Conservation (phyloP, 1,284 basidiomycete species). For the Trametes pubescens region DNA sequence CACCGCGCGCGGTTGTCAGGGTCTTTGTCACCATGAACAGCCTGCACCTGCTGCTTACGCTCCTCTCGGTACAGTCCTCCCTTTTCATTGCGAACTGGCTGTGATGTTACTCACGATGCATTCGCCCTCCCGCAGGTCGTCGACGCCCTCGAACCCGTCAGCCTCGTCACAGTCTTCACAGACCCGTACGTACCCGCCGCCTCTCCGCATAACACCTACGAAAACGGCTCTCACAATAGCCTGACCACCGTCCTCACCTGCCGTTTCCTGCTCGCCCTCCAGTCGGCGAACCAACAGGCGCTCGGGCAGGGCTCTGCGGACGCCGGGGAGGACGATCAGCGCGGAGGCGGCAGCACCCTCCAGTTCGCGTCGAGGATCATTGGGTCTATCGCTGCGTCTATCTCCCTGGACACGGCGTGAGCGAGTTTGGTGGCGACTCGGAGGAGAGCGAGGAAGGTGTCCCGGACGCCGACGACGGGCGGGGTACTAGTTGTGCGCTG, state of each 20-base stretch:
- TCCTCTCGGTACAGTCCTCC: not conserved
- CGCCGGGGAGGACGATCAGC: not conserved
- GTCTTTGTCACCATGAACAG: not conserved
- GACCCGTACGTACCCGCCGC: conserved; percentile 6
- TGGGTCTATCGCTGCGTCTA: not conserved
- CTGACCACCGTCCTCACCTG: conserved; percentile 2
- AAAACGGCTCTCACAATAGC: not conserved
- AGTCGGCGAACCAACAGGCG: not conserved
- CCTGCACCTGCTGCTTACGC: not conserved
- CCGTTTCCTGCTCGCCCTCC: conserved; percentile 11
- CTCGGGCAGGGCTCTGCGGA: not conserved
- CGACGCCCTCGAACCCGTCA: conserved; percentile 1
- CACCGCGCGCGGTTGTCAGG: not conserved
- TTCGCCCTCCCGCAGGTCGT: not conserved
- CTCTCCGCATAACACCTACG: not conserved
- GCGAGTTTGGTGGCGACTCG: not conserved
- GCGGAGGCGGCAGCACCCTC: not conserved
- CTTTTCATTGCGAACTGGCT: not conserved
- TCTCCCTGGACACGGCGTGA: not conserved
- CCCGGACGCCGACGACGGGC: not conserved
- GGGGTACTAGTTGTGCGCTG: too few relatives aligned
- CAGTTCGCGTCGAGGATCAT: not conserved
- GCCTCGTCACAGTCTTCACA: conserved; percentile 13
- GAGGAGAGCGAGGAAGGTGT: too few relatives aligned
- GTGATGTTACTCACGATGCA: not conserved